phyloP scores from a whole-genome alignment of 1,284 basidiomycete species.

The Ceratorhiza oryzae-sativae region DNA sequence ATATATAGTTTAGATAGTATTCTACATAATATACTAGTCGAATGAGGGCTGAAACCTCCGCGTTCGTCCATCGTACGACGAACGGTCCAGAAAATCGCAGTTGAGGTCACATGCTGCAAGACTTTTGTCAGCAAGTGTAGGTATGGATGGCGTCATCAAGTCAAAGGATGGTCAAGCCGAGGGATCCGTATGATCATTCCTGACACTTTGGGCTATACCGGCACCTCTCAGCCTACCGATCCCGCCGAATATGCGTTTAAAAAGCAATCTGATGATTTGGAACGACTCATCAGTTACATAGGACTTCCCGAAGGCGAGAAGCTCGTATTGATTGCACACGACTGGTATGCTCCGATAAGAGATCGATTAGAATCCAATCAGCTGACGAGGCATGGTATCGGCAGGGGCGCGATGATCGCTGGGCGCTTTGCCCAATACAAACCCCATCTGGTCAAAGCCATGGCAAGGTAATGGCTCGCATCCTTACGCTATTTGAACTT shows the following conservation, averaged over 20 bases:
- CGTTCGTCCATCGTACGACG: too few species aligned
- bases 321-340: constrained; percentile 3
- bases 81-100: too few species aligned
- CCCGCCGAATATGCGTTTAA: neutral
- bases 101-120: too few species aligned
- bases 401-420: neutral
- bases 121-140: too few species aligned
- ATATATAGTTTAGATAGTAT: too few species aligned
- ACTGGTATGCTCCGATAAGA: neutral
- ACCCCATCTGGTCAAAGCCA: constrained; percentile 4
- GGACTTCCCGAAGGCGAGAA: constrained; percentile 2
- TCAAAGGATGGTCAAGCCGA: constrained; percentile 16
- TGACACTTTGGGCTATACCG: constrained; percentile 3
- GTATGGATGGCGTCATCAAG: constrained; percentile 19
- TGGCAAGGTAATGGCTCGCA: neutral
- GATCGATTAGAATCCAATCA: neutral
- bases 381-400: neutral
- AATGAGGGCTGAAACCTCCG: too few species aligned
- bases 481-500: too few species aligned
- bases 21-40: too few species aligned
- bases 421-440: neutral
- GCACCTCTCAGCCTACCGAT: constrained; percentile 10
- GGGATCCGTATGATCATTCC: constrained; percentile 22
- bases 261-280: neutral
- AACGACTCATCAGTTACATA: neutral